phyloP scores from a whole-genome alignment of 1,139 yeast genomes.

The Geotrichum candidum region DNA sequence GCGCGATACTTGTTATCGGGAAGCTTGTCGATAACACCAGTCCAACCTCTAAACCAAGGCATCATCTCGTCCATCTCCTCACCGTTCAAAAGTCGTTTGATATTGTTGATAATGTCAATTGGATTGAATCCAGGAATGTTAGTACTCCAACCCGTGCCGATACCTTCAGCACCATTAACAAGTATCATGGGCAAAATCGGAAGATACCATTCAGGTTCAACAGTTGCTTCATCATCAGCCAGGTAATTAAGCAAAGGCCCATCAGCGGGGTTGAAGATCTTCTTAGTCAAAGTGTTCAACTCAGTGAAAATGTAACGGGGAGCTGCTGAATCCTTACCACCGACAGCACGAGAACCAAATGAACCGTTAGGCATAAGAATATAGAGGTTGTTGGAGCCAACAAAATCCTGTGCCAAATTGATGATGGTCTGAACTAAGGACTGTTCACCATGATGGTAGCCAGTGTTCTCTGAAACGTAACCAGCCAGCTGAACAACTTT shows the following conservation, averaged over 20 bases:
- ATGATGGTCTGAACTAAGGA: conserved; percentile 85
- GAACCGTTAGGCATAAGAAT: conserved; percentile 87
- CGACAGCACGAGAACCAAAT: conserved; percentile 93
- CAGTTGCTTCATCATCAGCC: conserved; percentile 89
- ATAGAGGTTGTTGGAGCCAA: conserved; percentile 88
- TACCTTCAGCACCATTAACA: conserved; percentile 96
- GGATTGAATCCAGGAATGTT: conserved; percentile 90
- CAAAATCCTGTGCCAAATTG: conserved; percentile 90
- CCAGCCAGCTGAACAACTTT: conserved; percentile 92
- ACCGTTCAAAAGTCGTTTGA: conserved; percentile 66
- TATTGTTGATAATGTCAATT: conserved; percentile 65
- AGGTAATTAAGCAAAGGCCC: conserved; percentile 71
- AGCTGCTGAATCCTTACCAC: conserved; percentile 99
- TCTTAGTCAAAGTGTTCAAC: conserved; percentile 66
- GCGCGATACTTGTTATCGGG: conserved; percentile 61
- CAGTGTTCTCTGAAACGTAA: conserved; percentile 82
- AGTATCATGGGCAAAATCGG: conserved; percentile 90
- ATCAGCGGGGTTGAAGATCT: conserved; percentile 73
- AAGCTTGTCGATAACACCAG: conserved; percentile 64
- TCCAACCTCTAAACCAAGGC: conserved; percentile 98
- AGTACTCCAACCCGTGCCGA: conserved; percentile 99
- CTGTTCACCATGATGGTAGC: conserved; percentile 93
- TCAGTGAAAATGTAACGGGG: conserved; percentile 95
- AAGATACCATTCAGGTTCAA: conserved; percentile 93
- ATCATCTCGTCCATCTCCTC: conserved; percentile 66